Base-by-base conservation (phyloP, 495 filamentous ascomycete genomes). In the Podospora anserina region DNA sequence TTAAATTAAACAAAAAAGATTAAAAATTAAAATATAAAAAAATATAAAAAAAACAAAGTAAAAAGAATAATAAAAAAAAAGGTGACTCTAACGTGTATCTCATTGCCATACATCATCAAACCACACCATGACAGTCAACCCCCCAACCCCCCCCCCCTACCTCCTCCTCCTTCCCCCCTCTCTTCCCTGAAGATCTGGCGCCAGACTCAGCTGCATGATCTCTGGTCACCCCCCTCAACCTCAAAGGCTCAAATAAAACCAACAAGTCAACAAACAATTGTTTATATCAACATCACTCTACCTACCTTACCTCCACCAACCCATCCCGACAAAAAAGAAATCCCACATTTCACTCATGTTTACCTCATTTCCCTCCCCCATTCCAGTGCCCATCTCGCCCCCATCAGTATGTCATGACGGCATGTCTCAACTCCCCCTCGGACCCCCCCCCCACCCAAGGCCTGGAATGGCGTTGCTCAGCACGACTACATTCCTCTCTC, bases 401-500 rank as follows among this genome's bases (percentile, higher is more conserved):
- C 15, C 39, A 11, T 11, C 13, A 13, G 39, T 32, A 49, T 49
- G 13, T 13, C 39, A 11, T 32, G 4, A 32, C 30, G 6, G 30
- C 30, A 32, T 49, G 39, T 49, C 39, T 49, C 39, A 49, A 11
- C 39, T 49, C 9, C 20, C 20, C n/a, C n/a, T n/a, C n/a, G n/a
- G n/a, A n/a, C 9, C 20, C 20, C 9, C 20, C 20, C 23, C 23
- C 23, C 23, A 23, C 23, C 23, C 9, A 49, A 16, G 39, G 15
- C 7, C 39, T 49, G 39, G 55, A 58, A 58, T 58, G 55, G n/a
- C 7, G 60, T 62, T 62, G 60, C 60, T 62, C 60, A 20, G 60
- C 60, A 62, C 60, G 60, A 62, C 60, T n/a, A 27, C 60, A 62
- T 62, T 62, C 60, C 60, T 62, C 16, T 19, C 55, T 32, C 55